Evolutionary conservation across 441 rosid species (phyloP).

Genomic region (Syzygium syzygioides): DNA sequence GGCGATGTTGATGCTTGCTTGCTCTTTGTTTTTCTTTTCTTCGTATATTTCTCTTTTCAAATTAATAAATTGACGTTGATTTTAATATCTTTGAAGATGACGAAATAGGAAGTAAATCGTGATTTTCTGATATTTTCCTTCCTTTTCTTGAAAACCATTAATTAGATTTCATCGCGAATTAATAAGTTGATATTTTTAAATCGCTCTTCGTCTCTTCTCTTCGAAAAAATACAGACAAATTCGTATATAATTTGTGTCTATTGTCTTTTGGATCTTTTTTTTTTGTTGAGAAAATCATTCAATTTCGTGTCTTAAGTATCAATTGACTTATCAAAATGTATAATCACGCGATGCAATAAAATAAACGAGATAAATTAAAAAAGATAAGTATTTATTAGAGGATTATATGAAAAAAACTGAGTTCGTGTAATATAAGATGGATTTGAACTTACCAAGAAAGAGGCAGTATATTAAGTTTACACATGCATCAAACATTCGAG

Average conservation of each 20-base stretch:
- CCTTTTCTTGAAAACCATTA: neutral
- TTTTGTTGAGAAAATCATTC: neutral
- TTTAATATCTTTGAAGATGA: neutral
- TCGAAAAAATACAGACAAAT: rapidly evolving
- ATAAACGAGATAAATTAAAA: neutral
- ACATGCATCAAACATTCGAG: neutral
- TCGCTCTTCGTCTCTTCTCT: rapidly evolving
- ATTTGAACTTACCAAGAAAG: neutral
- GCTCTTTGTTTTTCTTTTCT: neutral
- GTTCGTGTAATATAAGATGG: rapidly evolving
- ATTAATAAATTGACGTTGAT: neutral
- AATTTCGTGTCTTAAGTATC: neutral
- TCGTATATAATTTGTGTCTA: rapidly evolving
- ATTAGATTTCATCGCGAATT: neutral
- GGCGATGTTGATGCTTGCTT: neutral
- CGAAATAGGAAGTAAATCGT: neutral
- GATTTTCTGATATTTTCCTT: neutral
- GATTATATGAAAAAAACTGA: neutral
- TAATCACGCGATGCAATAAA: rapidly evolving
- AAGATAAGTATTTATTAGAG: rapidly evolving
- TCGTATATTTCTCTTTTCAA: neutral
- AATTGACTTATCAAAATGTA: neutral
- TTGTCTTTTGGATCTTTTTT: neutral
- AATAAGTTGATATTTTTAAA: neutral
- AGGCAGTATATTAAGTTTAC: rapidly evolving